Evolutionary conservation across 306 rosid species (phyloP), one percentile per base, ranked within the genome.

Genomic region (Elaeagnus macrophylla): DNA sequence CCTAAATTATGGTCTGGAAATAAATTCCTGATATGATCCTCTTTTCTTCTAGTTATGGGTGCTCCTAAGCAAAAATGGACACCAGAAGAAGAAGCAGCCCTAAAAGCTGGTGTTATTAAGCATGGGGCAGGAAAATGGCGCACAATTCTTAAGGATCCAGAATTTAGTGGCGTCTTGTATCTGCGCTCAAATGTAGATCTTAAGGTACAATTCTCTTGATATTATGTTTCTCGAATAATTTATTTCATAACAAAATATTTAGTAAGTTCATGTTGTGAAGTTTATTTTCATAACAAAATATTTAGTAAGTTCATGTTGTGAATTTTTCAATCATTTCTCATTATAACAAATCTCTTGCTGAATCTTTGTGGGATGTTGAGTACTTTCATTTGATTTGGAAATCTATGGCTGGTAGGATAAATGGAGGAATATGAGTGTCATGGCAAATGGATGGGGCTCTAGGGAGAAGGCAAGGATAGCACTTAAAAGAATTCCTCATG

Each of bases 41-140:
- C 59, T 62, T 41, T 61, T 66, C 56, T 62, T 56, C 69, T 56
- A 54, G 47, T 47, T 35, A 91, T 84, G 99, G 99, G 99, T 54
- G 99, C 96, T 78, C 99, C 99, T 17, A 91, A 91, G 83, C 96
- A 91, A 72, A 91, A 91, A 66, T 87, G 96, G 99, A 87, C 94
- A 0, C 51, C 70, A 18, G 95, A 87, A 73, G 99, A 91, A 73
- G 99, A 91, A 80, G 66, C 84, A 13, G 99, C 99, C 13, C 85
- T 91, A 51, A 91, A 91, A 75, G 89, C 99, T 54, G 99, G 99
- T 59, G 96, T 91, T 59, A 77, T 87, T 62, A 91, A 91, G 77
- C 99, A 91, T 35, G 99, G 99, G 42, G 93, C 83, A 19, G 99
- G 96, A 48, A 91, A 87, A 77, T 91, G 99, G 99, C 89, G 95